Conservation (phyloP, 805 yeast genomes). For the Candida gorgasii region DNA sequence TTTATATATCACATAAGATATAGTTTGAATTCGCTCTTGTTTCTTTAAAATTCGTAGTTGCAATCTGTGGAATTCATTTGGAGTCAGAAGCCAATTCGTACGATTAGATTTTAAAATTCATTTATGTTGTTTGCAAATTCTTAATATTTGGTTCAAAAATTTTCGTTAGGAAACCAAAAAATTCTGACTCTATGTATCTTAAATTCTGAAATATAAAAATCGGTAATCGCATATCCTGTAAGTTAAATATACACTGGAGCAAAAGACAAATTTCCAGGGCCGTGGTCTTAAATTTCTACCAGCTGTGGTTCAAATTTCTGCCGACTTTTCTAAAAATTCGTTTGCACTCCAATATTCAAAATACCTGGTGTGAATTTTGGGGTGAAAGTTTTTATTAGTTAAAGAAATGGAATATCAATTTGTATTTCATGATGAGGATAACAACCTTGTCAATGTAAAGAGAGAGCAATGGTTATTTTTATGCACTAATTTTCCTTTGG, state of each 20-base stretch:
- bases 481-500: no score
- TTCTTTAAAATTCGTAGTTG: conserved; percentile 4
- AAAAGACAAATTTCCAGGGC: conserved; percentile 1
- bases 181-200: conserved; percentile 5
- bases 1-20: conserved; percentile 1
- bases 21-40: conserved; percentile 3
- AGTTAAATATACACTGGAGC: conserved; percentile 1
- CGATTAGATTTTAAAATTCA: neutral
- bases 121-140: neutral
- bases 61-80: conserved; percentile 3
- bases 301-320: conserved; percentile 1
- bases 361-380: conserved; percentile 2
- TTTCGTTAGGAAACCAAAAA: conserved; percentile 2
- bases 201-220: conserved; percentile 2
- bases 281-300: conserved; percentile 3
- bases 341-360: neutral
- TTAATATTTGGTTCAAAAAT: conserved; percentile 2
- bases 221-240: conserved; percentile 1
- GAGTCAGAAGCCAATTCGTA: conserved; percentile 2
- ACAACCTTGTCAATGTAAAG: no score
- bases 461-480: no score
- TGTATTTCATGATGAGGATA: no score
- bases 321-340: conserved; percentile 1
- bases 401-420: no score
- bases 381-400: no score